phyloP scores from a whole-genome alignment of 306 rosid genomes.

The Bauhinia variegata region DNA sequence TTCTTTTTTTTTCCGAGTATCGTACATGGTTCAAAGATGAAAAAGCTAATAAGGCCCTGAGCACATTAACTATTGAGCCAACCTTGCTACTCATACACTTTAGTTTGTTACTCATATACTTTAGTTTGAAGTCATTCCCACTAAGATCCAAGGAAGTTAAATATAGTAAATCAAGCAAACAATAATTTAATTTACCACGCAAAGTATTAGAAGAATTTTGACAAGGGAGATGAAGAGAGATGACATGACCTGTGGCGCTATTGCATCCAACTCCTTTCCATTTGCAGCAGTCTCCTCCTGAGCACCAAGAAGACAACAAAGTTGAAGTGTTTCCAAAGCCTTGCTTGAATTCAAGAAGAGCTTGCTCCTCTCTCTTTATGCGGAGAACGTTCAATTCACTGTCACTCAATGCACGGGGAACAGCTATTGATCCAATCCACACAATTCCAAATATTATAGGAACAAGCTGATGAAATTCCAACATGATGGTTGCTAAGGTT shows the following conservation, averaged over 20 bases:
- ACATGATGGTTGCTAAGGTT: background rate
- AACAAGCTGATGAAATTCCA: background rate
- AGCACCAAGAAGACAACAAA: slow-evolving; percentile 21
- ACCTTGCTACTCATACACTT: slow-evolving; percentile 3
- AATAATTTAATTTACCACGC: background rate
- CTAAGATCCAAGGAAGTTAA: slow-evolving; percentile 28
- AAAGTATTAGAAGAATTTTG: background rate
- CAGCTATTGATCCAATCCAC: background rate
- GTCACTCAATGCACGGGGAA: background rate
- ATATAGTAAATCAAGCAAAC: slow-evolving; percentile 25
- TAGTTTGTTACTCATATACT: too few relatives aligned
- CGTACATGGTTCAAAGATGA: too few relatives aligned
- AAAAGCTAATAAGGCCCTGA: too few relatives aligned
- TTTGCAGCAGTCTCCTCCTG: slow-evolving; percentile 25
- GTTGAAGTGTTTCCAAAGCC: slow-evolving; percentile 23
- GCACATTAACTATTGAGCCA: too few relatives aligned
- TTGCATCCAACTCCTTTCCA: slow-evolving; percentile 41
- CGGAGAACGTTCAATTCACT: background rate
- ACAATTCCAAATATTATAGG: background rate
- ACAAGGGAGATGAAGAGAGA: slow-evolving; percentile 25
- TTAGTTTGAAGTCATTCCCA: slow-evolving; percentile 34
- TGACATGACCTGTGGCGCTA: slow-evolving; percentile 41
- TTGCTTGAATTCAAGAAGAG: slow-evolving; percentile 33
- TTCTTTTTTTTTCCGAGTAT: too few relatives aligned
- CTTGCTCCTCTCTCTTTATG: slow-evolving; percentile 6